Base-by-base conservation (phyloP, 2,329 filamentous ascomycete genomes). In the Colletotrichum destructivum region DNA sequence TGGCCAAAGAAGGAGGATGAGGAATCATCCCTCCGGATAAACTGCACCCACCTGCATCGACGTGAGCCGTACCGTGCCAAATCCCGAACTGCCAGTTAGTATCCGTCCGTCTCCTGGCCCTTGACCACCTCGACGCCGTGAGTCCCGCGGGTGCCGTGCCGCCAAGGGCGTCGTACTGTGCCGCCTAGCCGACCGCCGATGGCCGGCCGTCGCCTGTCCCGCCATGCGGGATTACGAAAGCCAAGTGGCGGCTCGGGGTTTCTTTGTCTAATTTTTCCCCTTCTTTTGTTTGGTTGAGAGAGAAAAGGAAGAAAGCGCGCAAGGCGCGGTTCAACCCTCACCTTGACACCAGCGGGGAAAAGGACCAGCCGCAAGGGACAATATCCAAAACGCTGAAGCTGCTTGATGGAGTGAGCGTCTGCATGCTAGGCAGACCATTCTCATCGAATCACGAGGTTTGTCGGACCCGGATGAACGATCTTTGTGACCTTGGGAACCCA, bases 101-200 rank as follows among this genome's bases (percentile, higher is more conserved):
- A 18, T 18, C 21, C 52, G 7, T 38, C 67, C 49, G 62, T 38
- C 35, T 23, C 23, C 26, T 69, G 47, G 38, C 26, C 46, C 26
- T 16, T 35, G 23, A 38, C 55, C 31, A 8, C 7, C 8, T 9
- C 31, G 31, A 35, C 31, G 31, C 31, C 15, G 55, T 40, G 44
- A 55, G 12, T 16, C 57, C 68, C 54, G 64, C 56, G 63, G 46
- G 21, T 62, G 69, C 69, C 64, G 64, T 57, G 21, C 26, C 52
- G 44, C 68, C 68, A 69, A 69, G 59, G 47, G 47, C 35, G 38
- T 47, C 54, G 23, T 26, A 12, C 35, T 42, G 31, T 71, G 65
- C 69, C 65, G 69, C 46, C 42, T 60, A 44, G 21, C 69, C 65
- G 65, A 60, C 47, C 40, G 60, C 59, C 60, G 65, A 60, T 21